Evolutionary conservation across 2,329 filamentous ascomycete species (phyloP).

Genomic region (Blastomyces gilchristii): DNA sequence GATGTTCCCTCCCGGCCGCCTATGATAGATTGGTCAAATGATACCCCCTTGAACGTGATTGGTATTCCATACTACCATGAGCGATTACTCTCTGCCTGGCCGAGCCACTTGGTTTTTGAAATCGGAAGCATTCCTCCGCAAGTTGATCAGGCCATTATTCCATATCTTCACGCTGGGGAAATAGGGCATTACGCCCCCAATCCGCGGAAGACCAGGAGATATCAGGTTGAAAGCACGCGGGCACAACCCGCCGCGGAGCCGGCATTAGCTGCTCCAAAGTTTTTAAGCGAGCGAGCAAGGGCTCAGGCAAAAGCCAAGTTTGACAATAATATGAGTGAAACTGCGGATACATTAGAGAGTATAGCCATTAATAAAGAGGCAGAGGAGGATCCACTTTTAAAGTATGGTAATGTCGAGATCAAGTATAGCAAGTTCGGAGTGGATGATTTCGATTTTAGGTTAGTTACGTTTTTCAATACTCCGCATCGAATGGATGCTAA

Average conservation of each 20-base stretch:
- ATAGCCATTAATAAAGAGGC: constrained; percentile 59
- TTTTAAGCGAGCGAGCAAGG: constrained; percentile 84
- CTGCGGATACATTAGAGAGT: constrained; percentile 55
- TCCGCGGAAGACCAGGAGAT: constrained; percentile 59
- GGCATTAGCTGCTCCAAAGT: constrained; percentile 67
- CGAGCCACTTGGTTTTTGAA: constrained; percentile 71
- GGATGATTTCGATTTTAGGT: constrained; percentile 98
- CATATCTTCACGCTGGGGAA: constrained; percentile 58
- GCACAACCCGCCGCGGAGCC: constrained; percentile 50
- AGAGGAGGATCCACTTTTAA: constrained; percentile 70
- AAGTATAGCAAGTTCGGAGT: constrained; percentile 98
- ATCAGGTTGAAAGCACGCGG: constrained; percentile 73
- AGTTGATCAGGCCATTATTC: constrained; percentile 60
- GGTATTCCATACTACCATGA: constrained; percentile 94
- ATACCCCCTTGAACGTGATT: constrained; percentile 71
- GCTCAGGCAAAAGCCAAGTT: constrained; percentile 42
- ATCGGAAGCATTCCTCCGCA: constrained; percentile 71
- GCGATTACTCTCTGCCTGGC: constrained; percentile 77
- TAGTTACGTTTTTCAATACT: constrained; percentile 51
- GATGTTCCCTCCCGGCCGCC: constrained; percentile 54
- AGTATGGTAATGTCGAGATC: constrained; percentile 92
- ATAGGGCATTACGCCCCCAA: constrained; percentile 72
- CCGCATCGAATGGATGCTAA: constrained; percentile 57
- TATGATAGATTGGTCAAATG: constrained; percentile 57
- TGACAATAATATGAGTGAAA: constrained; percentile 41